A percentile compares a stretch with the other conserved stretches of the same genome.
Conservation (phyloP, 2,329 filamentous ascomycete species). For the Chaetomium sp. region DNA sequence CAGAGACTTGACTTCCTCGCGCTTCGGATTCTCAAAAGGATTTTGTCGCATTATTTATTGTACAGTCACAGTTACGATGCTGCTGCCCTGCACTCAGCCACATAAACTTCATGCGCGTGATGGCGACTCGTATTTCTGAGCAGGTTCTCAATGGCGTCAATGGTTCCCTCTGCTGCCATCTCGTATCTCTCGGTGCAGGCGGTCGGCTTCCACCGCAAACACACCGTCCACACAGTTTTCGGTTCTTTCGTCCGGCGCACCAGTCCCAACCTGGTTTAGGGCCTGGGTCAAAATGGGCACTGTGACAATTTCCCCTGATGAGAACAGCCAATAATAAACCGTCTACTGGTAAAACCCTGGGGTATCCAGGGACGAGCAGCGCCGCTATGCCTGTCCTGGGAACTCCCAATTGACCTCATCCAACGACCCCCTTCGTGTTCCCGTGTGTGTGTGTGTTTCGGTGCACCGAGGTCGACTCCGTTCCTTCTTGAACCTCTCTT, state of each 20-base stretch:
- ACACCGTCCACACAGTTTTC: neutral
- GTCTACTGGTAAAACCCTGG: neutral
- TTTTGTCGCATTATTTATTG: too few species aligned
- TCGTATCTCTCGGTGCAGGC: neutral
- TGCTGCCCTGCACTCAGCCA: too few species aligned
- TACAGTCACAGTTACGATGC: too few species aligned
- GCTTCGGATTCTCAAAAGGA: too few species aligned
- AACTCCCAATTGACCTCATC: neutral
- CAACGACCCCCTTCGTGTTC: slow-evolving; percentile 4
- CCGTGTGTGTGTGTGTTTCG: neutral
- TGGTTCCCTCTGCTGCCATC: neutral
- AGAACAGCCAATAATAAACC: neutral
- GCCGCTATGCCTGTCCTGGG: neutral
- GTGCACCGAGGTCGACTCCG: neutral
- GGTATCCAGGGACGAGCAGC: slow-evolving; percentile 2
- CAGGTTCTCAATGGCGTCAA: neutral
- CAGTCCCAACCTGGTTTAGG: neutral
- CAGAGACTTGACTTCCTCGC: too few species aligned
- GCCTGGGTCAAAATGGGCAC: neutral
- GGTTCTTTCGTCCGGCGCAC: neutral
- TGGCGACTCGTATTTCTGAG: neutral
- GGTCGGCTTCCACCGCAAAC: neutral
- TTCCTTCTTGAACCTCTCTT: neutral
- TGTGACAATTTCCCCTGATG: neutral
- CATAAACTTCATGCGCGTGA: too few species aligned